phyloP scores from a whole-genome alignment of 306 rosid species.

The Biancaea sappan region DNA sequence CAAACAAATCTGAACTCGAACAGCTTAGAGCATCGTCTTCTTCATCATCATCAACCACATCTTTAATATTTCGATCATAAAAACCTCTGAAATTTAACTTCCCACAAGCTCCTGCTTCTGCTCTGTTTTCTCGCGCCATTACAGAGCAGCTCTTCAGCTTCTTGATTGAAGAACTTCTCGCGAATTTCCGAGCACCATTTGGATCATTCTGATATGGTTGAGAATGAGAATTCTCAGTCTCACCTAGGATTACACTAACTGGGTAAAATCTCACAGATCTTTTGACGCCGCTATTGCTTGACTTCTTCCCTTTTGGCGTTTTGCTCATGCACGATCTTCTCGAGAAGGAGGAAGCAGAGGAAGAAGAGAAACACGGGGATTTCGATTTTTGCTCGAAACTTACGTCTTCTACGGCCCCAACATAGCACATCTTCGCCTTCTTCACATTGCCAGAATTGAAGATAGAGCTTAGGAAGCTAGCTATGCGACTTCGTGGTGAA shows the following conservation, averaged over 20 bases:
- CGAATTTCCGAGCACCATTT: conserved; percentile 31
- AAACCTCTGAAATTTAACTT: conserved; percentile 33
- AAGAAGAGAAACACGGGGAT: conserved; percentile 39
- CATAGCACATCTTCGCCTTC: conserved; percentile 80
- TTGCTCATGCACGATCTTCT: conserved; percentile 69
- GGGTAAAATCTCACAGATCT: conserved; percentile 69
- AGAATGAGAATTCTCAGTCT: conserved; percentile 42
- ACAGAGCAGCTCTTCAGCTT: conserved; percentile 32
- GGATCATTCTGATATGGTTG: conserved; percentile 46
- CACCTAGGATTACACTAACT: conserved; percentile 56
- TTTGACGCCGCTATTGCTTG: conserved; percentile 34
- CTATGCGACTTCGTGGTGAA: conserved; percentile 66
- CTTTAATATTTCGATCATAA: conserved; percentile 26
- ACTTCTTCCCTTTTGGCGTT: conserved; percentile 45
- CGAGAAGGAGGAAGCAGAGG: conserved; percentile 50
- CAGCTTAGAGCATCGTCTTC: conserved; percentile 57
- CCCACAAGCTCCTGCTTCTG: background rate
- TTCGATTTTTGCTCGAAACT: conserved; percentile 44
- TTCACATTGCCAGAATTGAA: conserved; percentile 70
- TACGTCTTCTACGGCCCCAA: conserved; percentile 71
- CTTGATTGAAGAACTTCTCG: conserved; percentile 27
- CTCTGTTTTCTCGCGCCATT: conserved; percentile 21
- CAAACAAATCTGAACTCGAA: conserved; percentile 82
- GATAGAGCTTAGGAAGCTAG: conserved; percentile 60
- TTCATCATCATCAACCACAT: conserved; percentile 41